Conservation (phyloP, 1,139 yeast species). For the Hemisphaericaspora subhashii region DNA sequence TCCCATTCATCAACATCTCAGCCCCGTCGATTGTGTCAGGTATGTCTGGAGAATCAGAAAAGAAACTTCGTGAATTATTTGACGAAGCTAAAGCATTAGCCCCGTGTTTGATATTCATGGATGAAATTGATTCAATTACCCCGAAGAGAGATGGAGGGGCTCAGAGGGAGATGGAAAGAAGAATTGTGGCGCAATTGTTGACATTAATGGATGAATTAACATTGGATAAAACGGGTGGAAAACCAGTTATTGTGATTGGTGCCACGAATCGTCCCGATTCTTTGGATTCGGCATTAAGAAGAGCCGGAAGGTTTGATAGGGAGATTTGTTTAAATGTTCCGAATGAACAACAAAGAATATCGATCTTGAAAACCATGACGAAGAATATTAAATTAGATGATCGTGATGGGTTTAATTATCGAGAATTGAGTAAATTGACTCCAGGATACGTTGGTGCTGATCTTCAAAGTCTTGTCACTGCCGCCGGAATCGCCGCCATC, state of each 20-base stretch:
- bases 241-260: constrained; percentile 68
- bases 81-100: constrained; percentile 91
- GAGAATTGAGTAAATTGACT: constrained; percentile 80
- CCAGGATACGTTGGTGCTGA: constrained; percentile 99
- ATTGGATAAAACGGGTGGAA: constrained; percentile 83
- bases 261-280: constrained; percentile 54
- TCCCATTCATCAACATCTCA: constrained; percentile 85
- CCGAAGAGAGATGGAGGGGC: constrained; percentile 97
- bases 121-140: constrained; percentile 96
- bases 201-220: constrained; percentile 86
- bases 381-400: constrained; percentile 57
- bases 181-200: constrained; percentile 92
- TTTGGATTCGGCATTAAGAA: constrained; percentile 47
- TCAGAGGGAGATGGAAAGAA: constrained; percentile 95
- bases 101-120: constrained; percentile 90
- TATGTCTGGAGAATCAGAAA: constrained; percentile 99
- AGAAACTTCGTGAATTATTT: constrained; percentile 86
- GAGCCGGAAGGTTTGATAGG: constrained; percentile 52
- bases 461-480: constrained; percentile 87
- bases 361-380: constrained; percentile 77
- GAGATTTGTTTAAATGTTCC: constrained; percentile 80
- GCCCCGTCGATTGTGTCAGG: constrained; percentile 98
- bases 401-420: constrained; percentile 65
- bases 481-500: constrained; percentile 94
- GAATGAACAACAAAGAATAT: constrained; percentile 75